Evolutionary conservation across 306 rosid species (phyloP), one percentile per base, ranked within the genome.

Genomic region (Cercis canadensis): DNA sequence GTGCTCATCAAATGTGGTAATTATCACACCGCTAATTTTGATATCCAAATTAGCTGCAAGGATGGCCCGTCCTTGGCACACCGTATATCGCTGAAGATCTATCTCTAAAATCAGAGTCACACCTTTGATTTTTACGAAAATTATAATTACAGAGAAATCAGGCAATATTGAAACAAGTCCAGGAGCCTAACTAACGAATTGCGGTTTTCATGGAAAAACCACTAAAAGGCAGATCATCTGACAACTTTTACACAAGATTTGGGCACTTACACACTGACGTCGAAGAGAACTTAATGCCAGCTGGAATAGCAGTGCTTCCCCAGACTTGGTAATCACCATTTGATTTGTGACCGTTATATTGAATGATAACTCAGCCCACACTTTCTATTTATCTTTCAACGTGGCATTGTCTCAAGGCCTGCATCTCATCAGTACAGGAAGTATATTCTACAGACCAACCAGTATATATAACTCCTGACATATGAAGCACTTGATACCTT

Each of bases 401-500:
- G 34, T 19, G 46, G 19, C 49, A 55, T 47, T 66, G 51, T 78
- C 78, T 69, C 80, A 81, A 72, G 66, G 75, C 80, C 85, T 66
- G 62, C 67, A 64, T 74, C 75, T 79, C 78, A 80, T 44, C 40
- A 67, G 66, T 75, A 73, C 69, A 78, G 17, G 56, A 46, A 77
- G 51, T 40, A 69, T 53, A 55, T 71, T 32, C 66, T 49, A 73
- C 66, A 62, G 70, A 65, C 73, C 60, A 57, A 57, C 47, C 13
- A 68, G 71, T 69, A 59, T 75, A 65, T 78, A 64, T 17, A 50
- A 15, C 70, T 46, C 70, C 62, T 56, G 53, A 39, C 62, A 40
- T 72, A 76, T 69, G 63, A 66, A 72, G 61, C 76, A 73, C 67
- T 56, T 44, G 32, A 69, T 86, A 85, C 93, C 92, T 83, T 93